These are phyloP conservation scores for Calocybe gambosa DNA, from an alignment of 1,284 basidiomycete genomes.

Conservation along the genomic window DNA sequence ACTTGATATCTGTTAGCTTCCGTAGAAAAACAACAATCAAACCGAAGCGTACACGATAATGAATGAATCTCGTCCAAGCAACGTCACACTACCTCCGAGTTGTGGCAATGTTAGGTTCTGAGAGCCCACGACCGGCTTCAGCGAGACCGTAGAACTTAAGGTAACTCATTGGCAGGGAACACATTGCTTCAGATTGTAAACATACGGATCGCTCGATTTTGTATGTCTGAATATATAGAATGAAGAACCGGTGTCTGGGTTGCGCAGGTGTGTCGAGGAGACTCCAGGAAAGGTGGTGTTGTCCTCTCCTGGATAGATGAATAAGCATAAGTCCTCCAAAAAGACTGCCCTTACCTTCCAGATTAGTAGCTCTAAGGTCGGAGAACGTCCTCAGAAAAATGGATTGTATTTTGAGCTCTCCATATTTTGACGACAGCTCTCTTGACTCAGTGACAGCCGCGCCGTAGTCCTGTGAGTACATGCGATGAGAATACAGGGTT, in stretches of 20 bases:
- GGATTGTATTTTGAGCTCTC: constrained; percentile 45
- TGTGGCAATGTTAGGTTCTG: constrained; percentile 11
- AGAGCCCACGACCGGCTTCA: constrained; percentile 12
- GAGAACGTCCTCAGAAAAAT: constrained; percentile 55
- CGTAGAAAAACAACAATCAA: background rate
- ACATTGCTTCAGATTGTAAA: background rate
- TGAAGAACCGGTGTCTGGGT: constrained; percentile 43
- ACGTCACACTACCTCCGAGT: constrained; percentile 8
- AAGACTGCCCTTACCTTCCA: constrained; percentile 30
- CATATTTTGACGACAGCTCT: constrained; percentile 31
- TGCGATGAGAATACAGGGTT: background rate
- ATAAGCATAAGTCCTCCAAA: constrained; percentile 15
- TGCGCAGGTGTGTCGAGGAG: constrained; percentile 46
- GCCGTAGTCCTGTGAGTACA: constrained; percentile 12
- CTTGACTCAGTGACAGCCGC: constrained; percentile 40
- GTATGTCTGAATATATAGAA: constrained; percentile 55
- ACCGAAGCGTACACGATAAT: constrained; percentile 3
- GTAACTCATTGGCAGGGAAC: background rate
- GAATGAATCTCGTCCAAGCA: constrained; percentile 15
- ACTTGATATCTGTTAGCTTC: background rate
- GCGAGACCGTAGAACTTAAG: constrained; percentile 8
- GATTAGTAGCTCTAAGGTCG: constrained; percentile 52
- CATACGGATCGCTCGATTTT: constrained; percentile 13
- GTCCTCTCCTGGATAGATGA: constrained; percentile 8
- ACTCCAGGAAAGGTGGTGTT: constrained; percentile 33